Percentiles rank a stretch among this genome's conserved stretches.
These are phyloP conservation scores for Apiotrichum siamense DNA, from an alignment of 1,284 basidiomycete species.

Conservation along the genomic window DNA sequence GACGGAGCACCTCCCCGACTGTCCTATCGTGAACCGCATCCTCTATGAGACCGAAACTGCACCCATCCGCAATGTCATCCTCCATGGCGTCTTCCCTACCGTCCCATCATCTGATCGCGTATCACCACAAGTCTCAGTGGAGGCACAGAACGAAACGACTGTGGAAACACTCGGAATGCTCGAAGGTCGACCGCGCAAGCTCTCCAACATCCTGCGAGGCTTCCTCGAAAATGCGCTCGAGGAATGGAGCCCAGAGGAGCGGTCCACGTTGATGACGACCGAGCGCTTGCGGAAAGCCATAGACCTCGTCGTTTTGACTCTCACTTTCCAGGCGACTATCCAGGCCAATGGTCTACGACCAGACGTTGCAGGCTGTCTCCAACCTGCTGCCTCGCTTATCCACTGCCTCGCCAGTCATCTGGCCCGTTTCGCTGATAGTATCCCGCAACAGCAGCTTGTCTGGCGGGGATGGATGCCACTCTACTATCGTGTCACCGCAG, in stretches of 20 bases:
- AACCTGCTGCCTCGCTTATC: slow-evolving; percentile 15
- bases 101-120: slow-evolving; percentile 12
- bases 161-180: slow-evolving; percentile 25
- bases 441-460: slow-evolving; percentile 48
- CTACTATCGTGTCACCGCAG: slow-evolving; percentile 36
- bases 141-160: slow-evolving; percentile 27
- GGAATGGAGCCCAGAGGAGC: slow-evolving; percentile 51
- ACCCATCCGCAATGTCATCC: slow-evolving; percentile 62
- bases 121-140: not conserved
- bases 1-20: slow-evolving; percentile 55
- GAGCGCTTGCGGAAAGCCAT: slow-evolving; percentile 61
- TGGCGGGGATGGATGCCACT: slow-evolving; percentile 62
- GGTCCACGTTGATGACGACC: slow-evolving; percentile 47
- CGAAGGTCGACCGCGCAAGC: slow-evolving; percentile 56
- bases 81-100: slow-evolving; percentile 59
- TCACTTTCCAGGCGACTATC: slow-evolving; percentile 65
- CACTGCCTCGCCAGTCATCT: slow-evolving; percentile 16
- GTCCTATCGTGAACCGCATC: slow-evolving; percentile 58
- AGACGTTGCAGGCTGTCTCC: slow-evolving; percentile 20
- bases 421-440: slow-evolving; percentile 4
- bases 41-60: slow-evolving; percentile 56
- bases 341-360: slow-evolving; percentile 57
- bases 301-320: slow-evolving; percentile 60
- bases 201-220: slow-evolving; percentile 61
- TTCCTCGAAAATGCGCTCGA: slow-evolving; percentile 53